Base-by-base conservation (phyloP, 2,329 filamentous ascomycete species). In the Nigrospora osmanthi region DNA sequence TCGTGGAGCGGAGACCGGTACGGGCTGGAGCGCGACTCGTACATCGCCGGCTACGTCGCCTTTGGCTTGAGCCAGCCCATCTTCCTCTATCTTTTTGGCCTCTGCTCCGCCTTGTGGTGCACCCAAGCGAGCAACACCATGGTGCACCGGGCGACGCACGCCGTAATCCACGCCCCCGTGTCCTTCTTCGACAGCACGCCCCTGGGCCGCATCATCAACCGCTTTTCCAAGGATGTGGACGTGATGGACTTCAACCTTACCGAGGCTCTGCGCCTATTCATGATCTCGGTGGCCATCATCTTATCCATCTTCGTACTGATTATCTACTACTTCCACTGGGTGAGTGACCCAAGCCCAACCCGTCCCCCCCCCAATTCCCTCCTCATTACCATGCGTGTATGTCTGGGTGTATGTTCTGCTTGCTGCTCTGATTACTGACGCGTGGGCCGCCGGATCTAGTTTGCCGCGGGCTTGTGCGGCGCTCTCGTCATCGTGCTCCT, bases 141-240 rank as follows among this genome's bases (percentile, higher is more conserved):
- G 73, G 67, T 85, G 42, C 73, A 81, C 37, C 68, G 69, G 17
- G 81, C 82, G 10, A 78, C 85, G 59, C 70, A 65, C 11, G 69
- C 78, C 23, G 42, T 51, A 4, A 42, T 61, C 2, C 50, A 52
- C 19, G 54, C 56, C 6, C 53, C 58, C 6, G 46, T 61, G 73
- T 74, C 77, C 1, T 86, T 85, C 63, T 85, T 86, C 62, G 83
- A 86, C 50, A 85, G 81, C 0, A 85, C 82, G 2, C 83, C 83
- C 0, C 69, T 85, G 4, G 83, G 83, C 13, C 75, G 81, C 6
- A 84, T 85, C 52, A 81, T 79, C 31, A 85, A 85, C 53, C 77
- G 81, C 17, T 85, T 85, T 56, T 82, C 80, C 12, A 83, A 82
- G 56, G 81, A 86, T 54, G 75, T 85, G 36, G 78, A 84, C 53